These are phyloP conservation scores for Basidiobolus heterosporus DNA, from an alignment of 371 early-diverging fungal species.

Conservation along the genomic window DNA sequence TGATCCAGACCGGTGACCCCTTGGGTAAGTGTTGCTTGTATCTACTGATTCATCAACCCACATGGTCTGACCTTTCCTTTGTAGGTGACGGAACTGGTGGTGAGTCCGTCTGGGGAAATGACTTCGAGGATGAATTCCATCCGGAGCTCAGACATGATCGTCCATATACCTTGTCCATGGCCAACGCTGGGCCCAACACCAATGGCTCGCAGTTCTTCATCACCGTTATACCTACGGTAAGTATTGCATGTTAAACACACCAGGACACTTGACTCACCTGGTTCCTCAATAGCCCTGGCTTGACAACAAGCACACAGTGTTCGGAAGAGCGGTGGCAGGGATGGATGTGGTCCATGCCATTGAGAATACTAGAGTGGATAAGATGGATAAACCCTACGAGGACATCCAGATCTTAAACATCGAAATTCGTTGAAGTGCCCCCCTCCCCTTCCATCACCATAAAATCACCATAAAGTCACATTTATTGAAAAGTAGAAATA, in stretches of 20 bases:
- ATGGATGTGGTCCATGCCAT: conserved; percentile 85
- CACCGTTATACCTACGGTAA: conserved; percentile 73
- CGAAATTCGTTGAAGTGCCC: conserved; percentile 18
- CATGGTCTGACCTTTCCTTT: neutral
- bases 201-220: conserved; percentile 97
- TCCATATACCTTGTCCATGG: conserved; percentile 91
- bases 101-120: conserved; percentile 78
- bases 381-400: conserved; percentile 63
- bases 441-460: too few relatives aligned
- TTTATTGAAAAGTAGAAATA: too few relatives aligned
- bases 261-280: too few relatives aligned
- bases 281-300: conserved; percentile 55
- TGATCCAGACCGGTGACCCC: conserved; percentile 80
- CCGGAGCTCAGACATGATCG: conserved; percentile 65
- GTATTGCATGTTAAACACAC: too few relatives aligned
- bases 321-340: conserved; percentile 88
- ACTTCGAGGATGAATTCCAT: conserved; percentile 91
- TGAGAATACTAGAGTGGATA: conserved; percentile 56
- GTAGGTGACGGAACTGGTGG: conserved; percentile 88
- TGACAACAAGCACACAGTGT: conserved; percentile 92
- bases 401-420: conserved; percentile 53
- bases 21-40: too few relatives aligned
- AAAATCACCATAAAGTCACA: too few relatives aligned
- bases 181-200: conserved; percentile 88
- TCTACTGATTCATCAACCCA: too few relatives aligned